These are phyloP conservation scores for Echinochloa phyllopogon DNA, from an alignment of 176 grass and related monocot species.

Conservation along the genomic window DNA sequence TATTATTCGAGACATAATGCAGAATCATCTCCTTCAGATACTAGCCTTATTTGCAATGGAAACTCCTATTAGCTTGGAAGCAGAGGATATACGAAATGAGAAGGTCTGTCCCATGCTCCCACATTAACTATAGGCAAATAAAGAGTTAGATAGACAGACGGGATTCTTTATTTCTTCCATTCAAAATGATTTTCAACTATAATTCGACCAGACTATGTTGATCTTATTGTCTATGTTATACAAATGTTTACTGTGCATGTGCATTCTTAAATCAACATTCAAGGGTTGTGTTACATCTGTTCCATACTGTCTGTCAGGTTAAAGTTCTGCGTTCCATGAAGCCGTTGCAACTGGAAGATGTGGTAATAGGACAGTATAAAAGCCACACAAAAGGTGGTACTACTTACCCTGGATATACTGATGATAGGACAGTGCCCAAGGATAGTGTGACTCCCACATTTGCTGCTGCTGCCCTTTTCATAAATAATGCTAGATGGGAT, in stretches of 20 bases:
- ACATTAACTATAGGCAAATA: background rate
- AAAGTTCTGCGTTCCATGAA: slow-evolving; percentile 96
- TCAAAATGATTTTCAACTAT: background rate
- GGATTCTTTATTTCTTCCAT: slow-evolving; percentile 8
- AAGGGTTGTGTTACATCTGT: background rate
- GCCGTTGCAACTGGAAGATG: slow-evolving; percentile 78
- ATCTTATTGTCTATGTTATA: slow-evolving; percentile 10
- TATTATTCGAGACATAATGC: slow-evolving; percentile 99
- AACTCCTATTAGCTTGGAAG: slow-evolving; percentile 92
- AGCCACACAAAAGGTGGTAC: slow-evolving; percentile 74
- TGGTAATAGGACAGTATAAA: slow-evolving; percentile 86
- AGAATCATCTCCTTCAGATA: slow-evolving; percentile 98
- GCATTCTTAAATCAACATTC: background rate
- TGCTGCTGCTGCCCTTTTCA: slow-evolving; percentile 85
- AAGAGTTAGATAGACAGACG: background rate
- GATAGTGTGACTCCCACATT: slow-evolving; percentile 87
- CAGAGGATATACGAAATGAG: slow-evolving; percentile 97
- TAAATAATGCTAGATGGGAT: slow-evolving; percentile 96
- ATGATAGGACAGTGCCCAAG: slow-evolving; percentile 86
- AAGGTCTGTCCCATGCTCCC: slow-evolving; percentile 56
- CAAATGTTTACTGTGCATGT: background rate
- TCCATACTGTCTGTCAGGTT: slow-evolving; percentile 59
- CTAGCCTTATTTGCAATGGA: slow-evolving; percentile 96
- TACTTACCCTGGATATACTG: slow-evolving; percentile 76
- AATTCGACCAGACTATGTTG: background rate